Base-by-base conservation (phyloP, 2,329 filamentous ascomycete genomes). In the Elsinoe necatrix region DNA sequence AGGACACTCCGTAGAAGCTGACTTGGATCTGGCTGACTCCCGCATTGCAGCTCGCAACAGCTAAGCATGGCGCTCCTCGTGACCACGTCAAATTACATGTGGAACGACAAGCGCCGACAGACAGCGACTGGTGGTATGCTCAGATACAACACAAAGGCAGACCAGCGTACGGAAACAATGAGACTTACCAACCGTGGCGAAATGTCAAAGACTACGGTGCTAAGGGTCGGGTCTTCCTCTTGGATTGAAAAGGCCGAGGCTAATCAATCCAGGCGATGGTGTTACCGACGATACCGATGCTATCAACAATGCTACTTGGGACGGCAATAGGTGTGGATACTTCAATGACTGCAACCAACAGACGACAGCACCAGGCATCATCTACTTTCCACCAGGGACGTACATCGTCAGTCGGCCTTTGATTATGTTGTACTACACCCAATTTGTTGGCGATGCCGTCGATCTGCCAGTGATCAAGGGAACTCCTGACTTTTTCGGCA, bases 331-430 rank as follows among this genome's bases (percentile, higher is more conserved):
- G 23, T 71, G 68, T 52, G 64, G 59, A 11, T 59, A 51, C 12
- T 47, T 20, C 29, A 31, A 34, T n/a, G 57, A 55, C 14, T 67
- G 64, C 35, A 64, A 63, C 11, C 64, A 63, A 2, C 51, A 57
- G 9, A 64, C 58, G 4, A 61, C 60, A 0, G 77, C 75, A 1
- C 79, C 80, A 1, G 78, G 77, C 2, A 67, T 80, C 20, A 74
- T 82, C n/a, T 82, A 81, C 65, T 80, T 81, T 62, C 79, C 77
- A 2, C 72, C 74, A 14, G 81, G 81, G 42, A 82, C 76, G 0
- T 86, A 86, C 61, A 52, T 80, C 1, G 73, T 66, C 18, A 62
- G 57, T 34, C 56, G 50, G 8, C 63, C 63, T 1, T 57, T 67
- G 9, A 57, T 67, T 25, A 62, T 63, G 57, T 58, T 61, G 16